Conservation (phyloP, 2,329 filamentous ascomycete genomes). For the Onygena corvina region DNA sequence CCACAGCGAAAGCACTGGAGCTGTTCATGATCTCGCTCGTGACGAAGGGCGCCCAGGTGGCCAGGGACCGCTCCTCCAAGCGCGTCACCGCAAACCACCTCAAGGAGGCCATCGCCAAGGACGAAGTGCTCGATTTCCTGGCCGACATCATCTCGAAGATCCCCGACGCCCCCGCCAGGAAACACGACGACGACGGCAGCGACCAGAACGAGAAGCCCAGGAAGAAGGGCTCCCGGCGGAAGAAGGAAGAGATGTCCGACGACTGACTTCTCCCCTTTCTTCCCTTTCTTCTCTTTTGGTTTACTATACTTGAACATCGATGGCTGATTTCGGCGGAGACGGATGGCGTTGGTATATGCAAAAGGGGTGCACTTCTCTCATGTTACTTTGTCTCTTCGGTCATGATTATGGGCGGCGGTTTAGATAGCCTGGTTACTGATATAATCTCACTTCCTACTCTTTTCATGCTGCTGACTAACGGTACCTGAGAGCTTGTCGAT, state of each 20-base stretch:
- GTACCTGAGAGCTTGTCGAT: too few species aligned
- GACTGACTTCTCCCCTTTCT: not conserved
- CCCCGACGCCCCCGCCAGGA: constrained; percentile 45
- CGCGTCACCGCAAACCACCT: constrained; percentile 82
- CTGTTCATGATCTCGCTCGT: constrained; percentile 96
- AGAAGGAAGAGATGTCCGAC: constrained; percentile 32
- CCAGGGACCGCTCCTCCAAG: constrained; percentile 71
- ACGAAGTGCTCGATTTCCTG: constrained; percentile 90
- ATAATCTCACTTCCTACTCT: too few species aligned
- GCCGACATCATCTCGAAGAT: constrained; percentile 82
- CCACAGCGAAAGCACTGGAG: constrained; percentile 74
- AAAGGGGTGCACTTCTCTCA: too few species aligned
- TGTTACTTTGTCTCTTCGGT: too few species aligned
- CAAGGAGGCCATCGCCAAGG: constrained; percentile 75
- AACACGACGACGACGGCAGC: constrained; percentile 36
- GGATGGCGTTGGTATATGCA: too few species aligned
- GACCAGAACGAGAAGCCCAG: constrained; percentile 38
- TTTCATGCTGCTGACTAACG: too few species aligned
- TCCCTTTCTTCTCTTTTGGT: not conserved
- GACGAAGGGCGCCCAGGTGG: constrained; percentile 73
- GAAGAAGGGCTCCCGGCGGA: constrained; percentile 34
- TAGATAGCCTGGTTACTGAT: too few species aligned
- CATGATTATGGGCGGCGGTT: too few species aligned
- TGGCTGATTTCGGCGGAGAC: not conserved
- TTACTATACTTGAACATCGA: not conserved